Evolutionary conservation across 805 yeast species (phyloP), one percentile per base, ranked within the genome.

Genomic region (Wickerhamomyces alni): DNA sequence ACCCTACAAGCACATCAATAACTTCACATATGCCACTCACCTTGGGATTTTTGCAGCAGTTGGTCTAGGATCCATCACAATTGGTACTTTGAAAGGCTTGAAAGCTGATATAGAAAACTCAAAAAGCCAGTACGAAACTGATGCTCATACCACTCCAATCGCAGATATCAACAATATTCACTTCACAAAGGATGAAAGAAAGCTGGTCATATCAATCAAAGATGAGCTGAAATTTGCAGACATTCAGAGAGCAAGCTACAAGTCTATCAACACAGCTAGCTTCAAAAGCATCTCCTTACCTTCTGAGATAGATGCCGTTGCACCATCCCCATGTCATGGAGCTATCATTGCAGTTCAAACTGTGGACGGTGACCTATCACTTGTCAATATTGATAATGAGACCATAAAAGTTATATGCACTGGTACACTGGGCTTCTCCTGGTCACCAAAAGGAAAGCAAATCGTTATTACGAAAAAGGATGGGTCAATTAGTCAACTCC

Each of bases 41-140:
- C 40, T 40, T 8, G 53, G 58, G 1, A 30, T 63, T 11, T 64
- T 61, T 47, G 69, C 66, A 2, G 70, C 72, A 3, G 63, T 69
- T 4, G 65, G 70, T 35, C 55, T 61, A 5, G 47, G 46, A 4
- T 51, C 51, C 29, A 47, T 70, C 15, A 62, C 63, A 2, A 37
- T 68, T 11, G 74, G 71, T 8, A 43, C 48, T 2, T 47, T 69
- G 17, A 54, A 55, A 25, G 46, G 48, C 12, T 48, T 71, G 40
- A 62, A 63, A 40, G 53, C 57, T 12, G 55, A 41, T 33, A 43
- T 59, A n/a, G 41, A 45, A 5, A 51, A 54, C 24, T 45, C 49
- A 8, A 44, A 42, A 16, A 47, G 48, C 7, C 31, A 48, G 17
- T 49, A 51, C 35, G 48, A 36, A 13, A 44, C 52, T 13, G 48